Percentiles rank a stretch among this genome's conserved stretches.
These are phyloP conservation scores for Phytophthora litchii DNA, from an alignment of 352 stramenopile genomes.

Conservation along the genomic window DNA sequence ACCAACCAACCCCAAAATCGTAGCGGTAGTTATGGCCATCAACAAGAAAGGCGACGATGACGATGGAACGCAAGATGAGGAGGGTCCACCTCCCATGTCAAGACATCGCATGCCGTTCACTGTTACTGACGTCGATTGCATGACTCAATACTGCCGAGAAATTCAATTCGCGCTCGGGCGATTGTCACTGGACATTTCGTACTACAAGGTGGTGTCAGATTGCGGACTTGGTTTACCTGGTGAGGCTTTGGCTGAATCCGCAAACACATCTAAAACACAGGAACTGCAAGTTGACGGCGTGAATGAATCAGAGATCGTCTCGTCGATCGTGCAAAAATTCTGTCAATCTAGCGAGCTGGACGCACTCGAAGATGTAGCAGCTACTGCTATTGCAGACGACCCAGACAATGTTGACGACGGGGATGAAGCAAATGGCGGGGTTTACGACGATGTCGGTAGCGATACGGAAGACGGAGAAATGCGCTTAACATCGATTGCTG, in stretches of 20 bases:
- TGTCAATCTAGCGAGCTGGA: conserved; percentile 59
- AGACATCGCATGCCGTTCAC: conserved; percentile 55
- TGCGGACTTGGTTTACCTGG: conserved; percentile 35
- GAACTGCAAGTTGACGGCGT: conserved; percentile 32
- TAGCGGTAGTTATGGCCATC: conserved; percentile 80
- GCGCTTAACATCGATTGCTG: conserved; percentile 12
- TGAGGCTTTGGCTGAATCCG: conserved; percentile 8
- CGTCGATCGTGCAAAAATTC: conserved; percentile 67
- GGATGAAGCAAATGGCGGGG: conserved; percentile 5
- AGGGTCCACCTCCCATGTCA: conserved; percentile 2
- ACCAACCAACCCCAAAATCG: conserved; percentile 62
- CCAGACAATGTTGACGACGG: conserved; percentile 33
- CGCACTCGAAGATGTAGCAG: conserved; percentile 36
- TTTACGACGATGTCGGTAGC: conserved; percentile 11
- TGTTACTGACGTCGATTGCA: conserved; percentile 44
- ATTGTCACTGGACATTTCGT: conserved; percentile 69
- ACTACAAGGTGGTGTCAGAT: conserved; percentile 71
- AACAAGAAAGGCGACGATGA: conserved; percentile 73
- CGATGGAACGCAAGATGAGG: conserved; percentile 20
- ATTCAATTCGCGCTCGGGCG: conserved; percentile 69
- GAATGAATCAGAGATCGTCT: conserved; percentile 59
- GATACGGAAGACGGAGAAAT: conserved; percentile 16
- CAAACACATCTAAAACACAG: conserved; percentile 9
- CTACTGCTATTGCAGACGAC: conserved; percentile 25
- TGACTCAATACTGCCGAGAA: conserved; percentile 66